These are phyloP conservation scores for Penicillium sp. DNA, from an alignment of 2,329 filamentous ascomycete species.

Conservation along the genomic window DNA sequence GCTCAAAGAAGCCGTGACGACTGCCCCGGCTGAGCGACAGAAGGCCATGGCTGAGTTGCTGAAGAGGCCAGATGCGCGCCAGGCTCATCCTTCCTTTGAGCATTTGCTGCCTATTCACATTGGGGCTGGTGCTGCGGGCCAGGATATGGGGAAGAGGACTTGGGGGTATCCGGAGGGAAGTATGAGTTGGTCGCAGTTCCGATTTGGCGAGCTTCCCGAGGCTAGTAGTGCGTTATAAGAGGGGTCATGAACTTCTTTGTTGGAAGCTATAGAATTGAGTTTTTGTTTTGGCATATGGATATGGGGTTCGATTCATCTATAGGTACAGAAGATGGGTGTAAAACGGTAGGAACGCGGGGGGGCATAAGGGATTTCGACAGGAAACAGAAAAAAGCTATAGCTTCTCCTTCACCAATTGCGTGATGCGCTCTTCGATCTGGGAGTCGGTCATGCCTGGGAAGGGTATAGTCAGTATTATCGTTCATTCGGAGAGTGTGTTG, in stretches of 20 bases:
- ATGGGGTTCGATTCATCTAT: slow-evolving; percentile 36
- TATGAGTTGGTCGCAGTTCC: slow-evolving; percentile 55
- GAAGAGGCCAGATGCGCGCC: slow-evolving; percentile 52
- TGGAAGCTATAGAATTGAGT: slow-evolving; percentile 3
- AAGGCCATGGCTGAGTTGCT: slow-evolving; percentile 47
- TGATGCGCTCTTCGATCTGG: slow-evolving; percentile 66
- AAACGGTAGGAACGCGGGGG: slow-evolving; percentile 24
- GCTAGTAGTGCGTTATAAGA: slow-evolving; percentile 12
- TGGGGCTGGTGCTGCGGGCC: slow-evolving; percentile 53
- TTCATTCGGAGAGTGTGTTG: background rate
- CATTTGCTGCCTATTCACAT: slow-evolving; percentile 61
- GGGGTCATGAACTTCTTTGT: background rate
- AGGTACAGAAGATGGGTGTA: slow-evolving; percentile 35
- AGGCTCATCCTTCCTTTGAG: slow-evolving; percentile 62
- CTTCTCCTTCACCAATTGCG: slow-evolving; percentile 56
- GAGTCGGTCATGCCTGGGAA: slow-evolving; percentile 61
- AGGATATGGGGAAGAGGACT: slow-evolving; percentile 45
- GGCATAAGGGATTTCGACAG: slow-evolving; percentile 23
- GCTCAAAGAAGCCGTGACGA: slow-evolving; percentile 61
- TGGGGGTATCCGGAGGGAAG: slow-evolving; percentile 52
- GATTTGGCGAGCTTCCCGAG: slow-evolving; percentile 44
- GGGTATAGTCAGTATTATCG: slow-evolving; percentile 13
- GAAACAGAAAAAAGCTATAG: slow-evolving; percentile 28
- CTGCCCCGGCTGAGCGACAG: slow-evolving; percentile 42
- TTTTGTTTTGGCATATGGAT: slow-evolving; percentile 7